Percentiles rank a stretch among this genome's conserved stretches.
Conservation (phyloP, 2,329 filamentous ascomycete genomes). For the Colletotrichum chrysophilum region DNA sequence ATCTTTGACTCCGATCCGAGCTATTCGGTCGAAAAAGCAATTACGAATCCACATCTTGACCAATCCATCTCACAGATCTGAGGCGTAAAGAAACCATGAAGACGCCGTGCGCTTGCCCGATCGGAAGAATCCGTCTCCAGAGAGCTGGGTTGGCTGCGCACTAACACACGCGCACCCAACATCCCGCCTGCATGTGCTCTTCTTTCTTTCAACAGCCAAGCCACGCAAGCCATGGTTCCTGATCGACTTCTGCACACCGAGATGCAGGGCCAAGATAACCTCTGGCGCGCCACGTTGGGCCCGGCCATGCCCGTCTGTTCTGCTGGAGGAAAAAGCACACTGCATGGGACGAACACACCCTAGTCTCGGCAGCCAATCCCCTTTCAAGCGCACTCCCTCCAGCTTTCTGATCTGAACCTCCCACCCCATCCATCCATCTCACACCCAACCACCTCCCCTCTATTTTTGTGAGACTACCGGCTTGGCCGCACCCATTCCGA, state of each 20-base stretch:
- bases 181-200: not conserved
- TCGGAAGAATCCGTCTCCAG: not conserved
- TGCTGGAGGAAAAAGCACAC: not conserved
- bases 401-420: not conserved
- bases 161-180: not conserved
- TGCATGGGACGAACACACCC: not conserved
- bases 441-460: not conserved
- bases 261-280: not conserved
- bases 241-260: not conserved
- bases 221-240: not conserved
- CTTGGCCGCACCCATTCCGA: slow-evolving; percentile 2
- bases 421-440: not conserved
- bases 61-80: not conserved
- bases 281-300: not conserved
- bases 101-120: not conserved
- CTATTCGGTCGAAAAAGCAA: not conserved
- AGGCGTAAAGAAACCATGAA: not conserved
- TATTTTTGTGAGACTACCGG: slow-evolving; percentile 6
- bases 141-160: not conserved
- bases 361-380: not conserved
- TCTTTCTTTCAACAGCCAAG: not conserved
- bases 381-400: not conserved
- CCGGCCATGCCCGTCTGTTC: not conserved
- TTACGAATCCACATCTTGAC: not conserved
- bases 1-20: not conserved